Evolutionary conservation across 257 asterid species (phyloP).

Genomic region (Anisodus tanguticus): DNA sequence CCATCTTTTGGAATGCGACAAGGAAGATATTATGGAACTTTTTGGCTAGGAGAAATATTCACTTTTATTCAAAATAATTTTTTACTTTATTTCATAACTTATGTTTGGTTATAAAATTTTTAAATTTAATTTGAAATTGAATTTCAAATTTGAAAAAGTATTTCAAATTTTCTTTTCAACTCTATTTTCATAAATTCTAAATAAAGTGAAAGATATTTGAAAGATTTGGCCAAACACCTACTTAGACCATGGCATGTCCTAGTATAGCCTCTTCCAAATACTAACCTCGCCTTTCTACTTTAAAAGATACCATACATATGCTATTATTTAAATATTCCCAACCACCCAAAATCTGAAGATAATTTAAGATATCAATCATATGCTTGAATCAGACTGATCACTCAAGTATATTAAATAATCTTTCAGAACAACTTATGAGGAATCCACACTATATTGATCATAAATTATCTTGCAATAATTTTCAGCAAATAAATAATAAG

Average conservation of each 20-base stretch:
- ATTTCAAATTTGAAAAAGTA: too few relatives aligned
- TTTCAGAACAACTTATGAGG: neutral
- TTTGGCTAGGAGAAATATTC: too few relatives aligned
- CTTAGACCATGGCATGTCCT: neutral
- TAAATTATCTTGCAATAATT: neutral
- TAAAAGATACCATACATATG: slow-evolving; percentile 23
- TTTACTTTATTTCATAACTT: too few relatives aligned
- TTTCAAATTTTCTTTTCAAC: too few relatives aligned
- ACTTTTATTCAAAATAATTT: too few relatives aligned
- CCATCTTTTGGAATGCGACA: neutral
- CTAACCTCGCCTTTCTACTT: slow-evolving; percentile 18
- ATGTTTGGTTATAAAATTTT: too few relatives aligned
- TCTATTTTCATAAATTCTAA: too few relatives aligned
- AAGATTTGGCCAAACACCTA: too few relatives aligned
- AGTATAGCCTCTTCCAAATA: neutral
- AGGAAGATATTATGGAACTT: neutral
- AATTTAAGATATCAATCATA: slow-evolving; percentile 1
- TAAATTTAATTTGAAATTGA: too few relatives aligned
- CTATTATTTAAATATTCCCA: neutral
- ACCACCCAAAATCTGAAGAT: neutral
- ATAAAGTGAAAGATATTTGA: too few relatives aligned
- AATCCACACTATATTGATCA: neutral
- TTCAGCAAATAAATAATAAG: neutral
- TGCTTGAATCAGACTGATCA: slow-evolving; percentile 21
- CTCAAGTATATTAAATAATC: slow-evolving; percentile 4